A percentile compares a stretch with the other conserved stretches of the same genome.
phyloP scores from a whole-genome alignment of 305 asterid species.

The Euphrasia arctica region DNA sequence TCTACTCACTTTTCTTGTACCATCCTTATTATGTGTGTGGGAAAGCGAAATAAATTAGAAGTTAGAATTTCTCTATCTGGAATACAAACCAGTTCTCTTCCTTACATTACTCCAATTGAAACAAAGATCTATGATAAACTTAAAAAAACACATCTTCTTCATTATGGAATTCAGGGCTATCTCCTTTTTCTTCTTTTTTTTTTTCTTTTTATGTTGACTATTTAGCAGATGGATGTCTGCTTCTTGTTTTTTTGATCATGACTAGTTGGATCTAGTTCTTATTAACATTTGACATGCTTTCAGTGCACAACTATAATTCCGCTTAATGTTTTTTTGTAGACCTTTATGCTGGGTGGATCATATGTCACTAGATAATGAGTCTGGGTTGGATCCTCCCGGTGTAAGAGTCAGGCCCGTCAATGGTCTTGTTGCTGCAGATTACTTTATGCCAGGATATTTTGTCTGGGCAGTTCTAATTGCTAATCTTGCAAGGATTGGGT shows the following conservation, averaged over 20 bases:
- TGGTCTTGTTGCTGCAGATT: slow-evolving; percentile 99
- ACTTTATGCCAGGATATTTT: slow-evolving; percentile 92
- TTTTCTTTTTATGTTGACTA: background rate
- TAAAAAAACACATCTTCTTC: background rate
- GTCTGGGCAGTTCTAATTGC: slow-evolving; percentile 98
- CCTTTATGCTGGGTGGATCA: slow-evolving; percentile 98
- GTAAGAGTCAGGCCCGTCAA: slow-evolving; percentile 84
- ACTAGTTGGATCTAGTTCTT: background rate
- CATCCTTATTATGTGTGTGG: background rate
- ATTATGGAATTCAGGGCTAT: background rate
- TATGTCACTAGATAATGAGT: slow-evolving; percentile 90
- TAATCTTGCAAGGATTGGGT: slow-evolving; percentile 87
- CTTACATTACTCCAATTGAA: background rate
- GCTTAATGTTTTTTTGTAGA: slow-evolving; percentile 36
- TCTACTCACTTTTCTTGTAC: background rate
- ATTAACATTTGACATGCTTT: background rate
- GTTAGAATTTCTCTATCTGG: background rate
- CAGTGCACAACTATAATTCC: background rate
- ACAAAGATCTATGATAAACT: background rate
- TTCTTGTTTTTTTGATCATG: background rate
- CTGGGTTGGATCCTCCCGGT: slow-evolving; percentile 90
- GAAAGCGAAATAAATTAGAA: background rate
- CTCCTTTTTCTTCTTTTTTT: too few species aligned
- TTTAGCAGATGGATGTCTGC: background rate
- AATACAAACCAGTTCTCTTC: background rate